Percentiles rank a stretch among this genome's conserved stretches.
These are phyloP conservation scores for Sugiyamaella lignohabitans DNA, from an alignment of 805 yeast species.

Conservation along the genomic window DNA sequence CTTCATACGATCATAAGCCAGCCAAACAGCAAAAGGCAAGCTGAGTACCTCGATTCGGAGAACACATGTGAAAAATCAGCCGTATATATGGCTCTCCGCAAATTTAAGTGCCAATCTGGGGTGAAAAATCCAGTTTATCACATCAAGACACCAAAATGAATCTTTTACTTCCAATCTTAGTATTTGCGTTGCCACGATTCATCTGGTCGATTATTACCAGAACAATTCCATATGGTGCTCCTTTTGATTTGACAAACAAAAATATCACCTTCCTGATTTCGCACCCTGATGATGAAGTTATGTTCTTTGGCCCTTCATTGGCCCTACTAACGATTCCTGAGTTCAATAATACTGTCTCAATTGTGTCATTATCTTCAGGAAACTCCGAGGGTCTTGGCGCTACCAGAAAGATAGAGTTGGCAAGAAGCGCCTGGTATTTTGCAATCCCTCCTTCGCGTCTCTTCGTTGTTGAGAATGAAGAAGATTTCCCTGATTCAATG, in stretches of 20 bases:
- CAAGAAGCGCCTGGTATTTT: constrained; percentile 44
- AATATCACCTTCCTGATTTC: constrained; percentile 54
- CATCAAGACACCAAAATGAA: no score
- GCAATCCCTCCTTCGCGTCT: constrained; percentile 34
- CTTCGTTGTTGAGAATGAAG: constrained; percentile 41
- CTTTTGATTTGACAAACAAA: constrained; percentile 18
- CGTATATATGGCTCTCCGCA: no score
- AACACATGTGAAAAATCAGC: no score
- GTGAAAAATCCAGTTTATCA: no score
- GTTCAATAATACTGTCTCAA: constrained; percentile 45
- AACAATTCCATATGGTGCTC: constrained; percentile 11
- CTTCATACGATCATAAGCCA: no score
- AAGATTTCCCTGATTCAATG: constrained; percentile 63
- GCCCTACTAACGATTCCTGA: constrained; percentile 43
- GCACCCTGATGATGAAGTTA: constrained; percentile 98
- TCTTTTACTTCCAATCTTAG: constrained; percentile 11
- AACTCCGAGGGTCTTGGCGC: constrained; percentile 68
- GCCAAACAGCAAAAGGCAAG: no score
- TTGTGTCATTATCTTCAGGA: constrained; percentile 74
- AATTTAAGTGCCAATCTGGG: no score
- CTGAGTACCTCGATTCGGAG: no score
- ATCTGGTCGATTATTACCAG: constrained; percentile 13
- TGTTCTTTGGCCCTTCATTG: constrained; percentile 88
- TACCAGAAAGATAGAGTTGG: constrained; percentile 54
- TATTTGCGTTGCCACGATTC: constrained; percentile 12